phyloP scores from a whole-genome alignment of 2,329 filamentous ascomycete genomes.

The Harringtonia lauricola region DNA sequence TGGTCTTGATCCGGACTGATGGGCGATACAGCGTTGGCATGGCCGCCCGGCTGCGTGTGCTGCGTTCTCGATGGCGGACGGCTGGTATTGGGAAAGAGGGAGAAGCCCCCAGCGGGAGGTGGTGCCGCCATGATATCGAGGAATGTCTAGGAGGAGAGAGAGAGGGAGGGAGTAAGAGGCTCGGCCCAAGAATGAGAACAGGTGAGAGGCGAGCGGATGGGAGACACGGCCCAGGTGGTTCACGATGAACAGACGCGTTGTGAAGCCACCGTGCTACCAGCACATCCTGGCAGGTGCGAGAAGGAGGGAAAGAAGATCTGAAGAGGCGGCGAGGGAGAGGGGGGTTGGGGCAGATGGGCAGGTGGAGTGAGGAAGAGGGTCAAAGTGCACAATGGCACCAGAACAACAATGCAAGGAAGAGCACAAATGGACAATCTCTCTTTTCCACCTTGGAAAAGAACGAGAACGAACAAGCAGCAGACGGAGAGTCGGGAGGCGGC shows the following conservation, averaged over 20 bases:
- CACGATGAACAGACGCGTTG: neutral
- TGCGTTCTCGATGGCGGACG: conserved; percentile 33
- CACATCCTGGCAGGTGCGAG: neutral
- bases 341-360: too few species aligned
- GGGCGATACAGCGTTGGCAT: neutral
- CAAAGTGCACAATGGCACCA: too few species aligned
- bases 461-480: neutral
- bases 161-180: neutral
- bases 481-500: neutral
- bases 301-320: too few species aligned
- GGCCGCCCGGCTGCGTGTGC: conserved; percentile 20
- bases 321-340: too few species aligned
- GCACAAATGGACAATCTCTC: too few species aligned
- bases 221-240: neutral
- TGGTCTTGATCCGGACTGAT: neutral
- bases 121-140: conserved; percentile 25
- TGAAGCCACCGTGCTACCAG: neutral
- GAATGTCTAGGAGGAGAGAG: neutral
- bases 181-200: neutral
- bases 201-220: neutral
- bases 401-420: neutral
- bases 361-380: too few species aligned
- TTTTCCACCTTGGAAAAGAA: neutral
- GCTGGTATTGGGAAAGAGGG: conserved; percentile 44
- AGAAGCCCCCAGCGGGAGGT: conserved; percentile 36